These are phyloP conservation scores for Shiraia sp. DNA, from an alignment of 2,329 filamentous ascomycete genomes.

Conservation along the genomic window DNA sequence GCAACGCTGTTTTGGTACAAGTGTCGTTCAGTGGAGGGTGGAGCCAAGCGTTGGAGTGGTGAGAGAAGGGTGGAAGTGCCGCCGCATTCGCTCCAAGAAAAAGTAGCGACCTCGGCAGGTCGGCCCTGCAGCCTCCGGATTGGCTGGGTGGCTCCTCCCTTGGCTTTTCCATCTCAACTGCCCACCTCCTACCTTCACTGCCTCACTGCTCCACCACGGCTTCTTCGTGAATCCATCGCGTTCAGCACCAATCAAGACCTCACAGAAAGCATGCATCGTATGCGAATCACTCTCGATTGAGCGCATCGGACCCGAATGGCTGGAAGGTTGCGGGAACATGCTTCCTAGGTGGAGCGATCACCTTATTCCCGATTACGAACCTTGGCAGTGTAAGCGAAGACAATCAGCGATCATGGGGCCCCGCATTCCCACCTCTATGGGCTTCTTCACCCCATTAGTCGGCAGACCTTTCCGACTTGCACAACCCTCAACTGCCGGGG, in stretches of 20 bases:
- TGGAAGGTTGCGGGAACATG: no score
- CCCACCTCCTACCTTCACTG: background rate
- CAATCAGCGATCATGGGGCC: slow-evolving; percentile 8
- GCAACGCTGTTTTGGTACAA: background rate
- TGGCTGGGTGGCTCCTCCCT: slow-evolving; percentile 13
- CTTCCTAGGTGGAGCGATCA: no score
- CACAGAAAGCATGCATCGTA: no score
- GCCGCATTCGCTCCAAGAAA: slow-evolving; percentile 6
- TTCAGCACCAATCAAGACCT: background rate
- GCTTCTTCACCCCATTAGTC: slow-evolving; percentile 10
- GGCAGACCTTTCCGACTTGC: background rate
- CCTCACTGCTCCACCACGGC: background rate
- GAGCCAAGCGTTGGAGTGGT: slow-evolving; percentile 6
- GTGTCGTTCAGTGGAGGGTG: slow-evolving; percentile 1
- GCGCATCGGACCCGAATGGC: slow-evolving; percentile 3
- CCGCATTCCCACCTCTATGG: slow-evolving; percentile 14
- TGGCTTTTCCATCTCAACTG: slow-evolving; percentile 1
- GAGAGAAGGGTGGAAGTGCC: slow-evolving; percentile 1
- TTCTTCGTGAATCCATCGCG: background rate
- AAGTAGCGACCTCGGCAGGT: slow-evolving; percentile 2
- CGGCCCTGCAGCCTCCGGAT: no score
- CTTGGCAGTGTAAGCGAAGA: no score
- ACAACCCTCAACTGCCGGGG: slow-evolving; percentile 16
- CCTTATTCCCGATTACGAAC: no score
- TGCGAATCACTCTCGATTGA: no score